Evolutionary conservation across 2,329 filamentous ascomycete species (phyloP), one percentile per base, ranked within the genome.

Genomic region (Immersiporthe knoxdaviesiana): DNA sequence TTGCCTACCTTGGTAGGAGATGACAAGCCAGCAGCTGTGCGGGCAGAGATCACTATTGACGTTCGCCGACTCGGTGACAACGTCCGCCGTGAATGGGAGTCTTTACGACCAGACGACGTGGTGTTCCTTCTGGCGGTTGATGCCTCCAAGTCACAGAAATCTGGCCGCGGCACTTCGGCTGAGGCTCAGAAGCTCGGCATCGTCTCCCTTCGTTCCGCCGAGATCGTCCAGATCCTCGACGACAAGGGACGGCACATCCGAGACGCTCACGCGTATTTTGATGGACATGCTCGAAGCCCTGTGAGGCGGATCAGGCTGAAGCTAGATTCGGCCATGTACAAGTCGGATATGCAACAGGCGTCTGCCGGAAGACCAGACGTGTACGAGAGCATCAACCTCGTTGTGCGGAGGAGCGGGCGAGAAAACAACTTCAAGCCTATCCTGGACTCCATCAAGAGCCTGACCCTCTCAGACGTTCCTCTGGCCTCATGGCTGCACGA

Each of bases 351-450:
- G 73, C 89, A 92, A 71, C 85, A 83, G 65, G 82, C 86, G 50
- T 83, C 87, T 12, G 83, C 85, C 70, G 91, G 90, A n/a, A 91
- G 92, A 74, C 83, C 87, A 0, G 91, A 97, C 75, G 84, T 97
- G 5, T 97, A 97, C 78, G 90, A 92, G 60, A 85, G 85, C 44
- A 90, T 99, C 76, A 99, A 99, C 76, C 81, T 98, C 54, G 83
- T 99, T 67, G 86, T 97, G 65, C 90, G 96, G 69, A 88, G 96
- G 74, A 91, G 89, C 77, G 91, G 92, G 37, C 87, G 94, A 70
- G 96, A 99, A 79, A 99, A 99, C 81, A 99, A 99, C 79, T 99
- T 99, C 84, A 97, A 93, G 76, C 90, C 94, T 12, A 90, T 99
- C 12, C 84, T 99, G 47, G 92, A 97, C 75, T 97, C 94, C 1